Evolutionary conservation across 2,329 filamentous ascomycete species (phyloP).

Genomic region (Aspergillus pseudoterreus): DNA sequence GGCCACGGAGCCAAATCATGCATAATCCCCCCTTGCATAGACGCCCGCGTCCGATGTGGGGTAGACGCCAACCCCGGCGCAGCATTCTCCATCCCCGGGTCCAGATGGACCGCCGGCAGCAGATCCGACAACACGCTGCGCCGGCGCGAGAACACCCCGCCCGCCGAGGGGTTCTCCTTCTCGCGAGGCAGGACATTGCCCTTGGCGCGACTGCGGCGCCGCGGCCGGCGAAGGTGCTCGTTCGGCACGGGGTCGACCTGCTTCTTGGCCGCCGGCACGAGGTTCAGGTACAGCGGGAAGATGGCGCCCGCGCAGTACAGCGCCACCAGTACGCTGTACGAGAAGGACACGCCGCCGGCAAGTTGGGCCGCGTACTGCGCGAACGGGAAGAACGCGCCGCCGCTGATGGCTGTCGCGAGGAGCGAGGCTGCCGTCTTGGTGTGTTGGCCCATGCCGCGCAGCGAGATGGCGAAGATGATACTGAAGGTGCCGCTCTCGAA

Average conservation of each 20-base stretch:
- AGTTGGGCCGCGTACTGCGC: constrained; percentile 48
- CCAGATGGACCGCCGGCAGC: constrained; percentile 14
- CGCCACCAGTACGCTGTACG: constrained; percentile 52
- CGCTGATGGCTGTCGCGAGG: constrained; percentile 52
- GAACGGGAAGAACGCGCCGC: constrained; percentile 54
- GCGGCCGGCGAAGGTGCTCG: constrained; percentile 30
- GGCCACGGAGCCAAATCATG: constrained; percentile 19
- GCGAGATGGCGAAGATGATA: constrained; percentile 55
- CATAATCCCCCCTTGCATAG: constrained; percentile 11
- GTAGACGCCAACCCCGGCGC: not conserved
- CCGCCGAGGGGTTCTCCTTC: constrained; percentile 26
- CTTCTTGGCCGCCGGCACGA: constrained; percentile 43
- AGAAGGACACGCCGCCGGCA: constrained; percentile 41
- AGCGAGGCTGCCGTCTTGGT: constrained; percentile 56
- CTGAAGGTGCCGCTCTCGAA: constrained; percentile 60
- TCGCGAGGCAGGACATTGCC: constrained; percentile 17
- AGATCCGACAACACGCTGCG: constrained; percentile 25
- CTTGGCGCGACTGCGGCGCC: constrained; percentile 16
- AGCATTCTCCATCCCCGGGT: not conserved
- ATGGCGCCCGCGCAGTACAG: constrained; percentile 49
- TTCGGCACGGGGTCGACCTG: constrained; percentile 50
- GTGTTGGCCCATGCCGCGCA: constrained; percentile 56
- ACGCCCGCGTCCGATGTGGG: not conserved
- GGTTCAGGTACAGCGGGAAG: constrained; percentile 54
- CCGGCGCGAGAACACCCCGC: constrained; percentile 28